Evolutionary conservation across 805 yeast species (phyloP), one percentile per base, ranked within the genome.

Genomic region (Candida vaughaniae): DNA sequence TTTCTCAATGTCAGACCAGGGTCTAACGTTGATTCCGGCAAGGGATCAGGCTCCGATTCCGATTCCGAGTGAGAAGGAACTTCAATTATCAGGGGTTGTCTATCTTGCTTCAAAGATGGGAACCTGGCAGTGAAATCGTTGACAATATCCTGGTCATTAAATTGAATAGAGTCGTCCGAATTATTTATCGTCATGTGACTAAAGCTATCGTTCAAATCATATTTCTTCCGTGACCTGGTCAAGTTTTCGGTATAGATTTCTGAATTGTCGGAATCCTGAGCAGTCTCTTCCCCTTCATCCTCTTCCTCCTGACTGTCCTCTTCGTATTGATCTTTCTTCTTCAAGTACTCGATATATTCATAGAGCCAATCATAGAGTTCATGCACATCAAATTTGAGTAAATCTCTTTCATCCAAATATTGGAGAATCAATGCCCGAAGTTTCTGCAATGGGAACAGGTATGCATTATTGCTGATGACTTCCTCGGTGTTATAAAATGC

Each of bases 351-450:
- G 14, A 68, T 59, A 41, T 68, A 68, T 33, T 56, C 58, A 41
- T 65, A 52, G 22, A 68, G 49, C 74, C 74, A 68, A 12, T 42
- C 43, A 40, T 62, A 60, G 26, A 68, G 51, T 33, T 62, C 64
- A 3, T 51, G 50, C 6, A 65, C 64, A 38, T 67, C 58, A 38
- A 65, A 68, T 1, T 49, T 48, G 32, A 68, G 52, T 23, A 64
- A 42, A 9, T 52, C 47, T 39, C 59, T 56, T n/a, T 42, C 51
- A 5, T 38, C 42, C 41, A 68, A 52, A 46, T 61, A 68, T 22
- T 50, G 51, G 16, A 62, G 25, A 12, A 59, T 43, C 53, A 55
- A 48, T 19, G 33, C 30, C 6, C 66, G 45, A 14, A 62, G 36
- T 7, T 43, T 30, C 8, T 26, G 23, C 29, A 62, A 45, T 9